These are phyloP conservation scores for Aspergillus bombycis DNA, from an alignment of 2,329 filamentous ascomycete genomes.

Conservation along the genomic window DNA sequence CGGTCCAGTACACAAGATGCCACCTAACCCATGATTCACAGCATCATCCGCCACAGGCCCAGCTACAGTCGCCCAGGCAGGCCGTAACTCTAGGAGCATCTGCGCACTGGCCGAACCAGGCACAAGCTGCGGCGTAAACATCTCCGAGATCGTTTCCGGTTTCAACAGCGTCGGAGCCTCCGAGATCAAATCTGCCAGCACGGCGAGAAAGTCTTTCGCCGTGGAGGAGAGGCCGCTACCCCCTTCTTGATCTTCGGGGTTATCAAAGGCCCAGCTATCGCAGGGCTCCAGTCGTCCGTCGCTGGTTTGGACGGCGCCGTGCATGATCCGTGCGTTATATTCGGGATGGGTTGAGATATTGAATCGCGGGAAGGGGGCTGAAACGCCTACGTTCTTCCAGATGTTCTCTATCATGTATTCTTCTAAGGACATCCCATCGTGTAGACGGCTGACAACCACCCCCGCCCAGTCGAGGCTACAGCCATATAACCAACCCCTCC, in stretches of 20 bases:
- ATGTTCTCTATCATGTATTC: no score
- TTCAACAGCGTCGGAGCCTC: not conserved
- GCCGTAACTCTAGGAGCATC: constrained; percentile 6
- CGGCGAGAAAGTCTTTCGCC: not conserved
- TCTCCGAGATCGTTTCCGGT: not conserved
- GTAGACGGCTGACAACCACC: no score
- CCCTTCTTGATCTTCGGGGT: not conserved
- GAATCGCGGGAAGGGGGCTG: no score
- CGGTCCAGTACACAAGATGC: not conserved
- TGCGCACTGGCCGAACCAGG: no score
- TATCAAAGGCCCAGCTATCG: not conserved
- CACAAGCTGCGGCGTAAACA: no score
- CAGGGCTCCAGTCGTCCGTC: not conserved
- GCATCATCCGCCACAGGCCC: constrained; percentile 5
- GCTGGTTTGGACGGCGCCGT: no score
- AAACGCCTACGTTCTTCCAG: no score
- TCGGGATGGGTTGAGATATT: no score
- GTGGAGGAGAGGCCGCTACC: not conserved
- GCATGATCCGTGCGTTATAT: no score
- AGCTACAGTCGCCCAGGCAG: constrained; percentile 5
- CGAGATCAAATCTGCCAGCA: not conserved
- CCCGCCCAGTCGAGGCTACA: no score
- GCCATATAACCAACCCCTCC: no score
- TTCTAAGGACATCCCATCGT: no score
- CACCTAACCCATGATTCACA: constrained; percentile 11